phyloP scores from a whole-genome alignment of 2,329 filamentous ascomycete genomes.

The Cryphonectria japonica region DNA sequence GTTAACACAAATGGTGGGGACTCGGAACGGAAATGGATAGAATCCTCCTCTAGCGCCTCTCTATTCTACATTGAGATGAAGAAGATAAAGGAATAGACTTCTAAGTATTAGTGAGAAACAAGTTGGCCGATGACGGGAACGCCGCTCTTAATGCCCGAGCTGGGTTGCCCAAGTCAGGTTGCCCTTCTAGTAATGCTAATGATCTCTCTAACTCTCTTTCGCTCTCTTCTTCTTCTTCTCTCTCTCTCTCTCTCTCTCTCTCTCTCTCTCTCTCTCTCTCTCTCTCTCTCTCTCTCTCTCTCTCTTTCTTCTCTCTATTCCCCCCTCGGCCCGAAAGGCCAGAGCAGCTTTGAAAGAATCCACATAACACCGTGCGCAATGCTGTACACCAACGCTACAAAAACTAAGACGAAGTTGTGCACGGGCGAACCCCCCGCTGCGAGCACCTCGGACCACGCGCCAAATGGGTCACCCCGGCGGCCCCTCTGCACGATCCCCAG shows the following conservation, averaged over 20 bases:
- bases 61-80: background rate
- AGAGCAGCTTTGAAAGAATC: slow-evolving; percentile 12
- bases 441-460: slow-evolving; percentile 18
- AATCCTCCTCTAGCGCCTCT: background rate
- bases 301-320: background rate
- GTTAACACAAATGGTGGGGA: too few species aligned
- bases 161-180: background rate
- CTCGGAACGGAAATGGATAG: too few species aligned
- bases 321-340: slow-evolving; percentile 7
- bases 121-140: background rate
- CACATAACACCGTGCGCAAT: slow-evolving; percentile 11
- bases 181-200: background rate
- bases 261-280: background rate
- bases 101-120: background rate
- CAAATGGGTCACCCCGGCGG: slow-evolving; percentile 11
- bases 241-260: background rate
- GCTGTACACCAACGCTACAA: slow-evolving; percentile 22
- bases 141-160: background rate
- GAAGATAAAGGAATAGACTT: background rate
- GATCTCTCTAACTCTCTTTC: background rate
- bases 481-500: slow-evolving; percentile 18
- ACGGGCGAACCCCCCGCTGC: slow-evolving; percentile 15
- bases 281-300: background rate
- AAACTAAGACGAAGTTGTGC: slow-evolving; percentile 19
- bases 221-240: background rate